Evolutionary conservation across 495 filamentous ascomycete species (phyloP).

Genomic region (Hypoxylon cercidicola): DNA sequence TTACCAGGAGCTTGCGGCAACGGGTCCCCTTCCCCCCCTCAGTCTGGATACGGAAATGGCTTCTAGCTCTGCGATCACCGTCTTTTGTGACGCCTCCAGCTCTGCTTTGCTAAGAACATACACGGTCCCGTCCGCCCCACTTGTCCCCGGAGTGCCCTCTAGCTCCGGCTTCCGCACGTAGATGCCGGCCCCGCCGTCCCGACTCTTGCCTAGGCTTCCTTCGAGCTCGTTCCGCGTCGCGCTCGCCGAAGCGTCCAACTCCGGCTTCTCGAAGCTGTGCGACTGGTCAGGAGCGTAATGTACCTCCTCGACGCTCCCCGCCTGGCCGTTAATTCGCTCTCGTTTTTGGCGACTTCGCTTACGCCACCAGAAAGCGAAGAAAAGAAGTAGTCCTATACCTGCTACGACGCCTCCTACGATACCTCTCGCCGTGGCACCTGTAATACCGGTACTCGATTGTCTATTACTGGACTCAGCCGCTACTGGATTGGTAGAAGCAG

Average conservation of each 20-base stretch:
- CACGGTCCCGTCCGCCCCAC: background rate
- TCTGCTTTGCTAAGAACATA: background rate
- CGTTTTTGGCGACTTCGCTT: background rate
- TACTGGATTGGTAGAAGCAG: background rate
- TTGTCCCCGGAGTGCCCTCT: background rate
- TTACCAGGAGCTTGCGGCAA: no score
- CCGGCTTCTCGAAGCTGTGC: background rate
- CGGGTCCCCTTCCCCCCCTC: background rate
- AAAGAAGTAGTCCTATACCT: background rate
- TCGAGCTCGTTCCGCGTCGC: slow-evolving; percentile 4
- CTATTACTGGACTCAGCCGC: background rate
- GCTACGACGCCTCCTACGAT: slow-evolving; percentile 1
- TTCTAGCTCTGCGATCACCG: background rate
- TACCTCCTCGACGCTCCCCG: background rate
- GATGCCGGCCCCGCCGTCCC: background rate
- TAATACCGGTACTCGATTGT: background rate
- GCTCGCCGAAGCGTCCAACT: background rate
- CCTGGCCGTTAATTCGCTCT: background rate
- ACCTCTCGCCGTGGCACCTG: background rate
- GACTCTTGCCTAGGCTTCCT: background rate
- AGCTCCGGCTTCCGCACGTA: slow-evolving; percentile 9
- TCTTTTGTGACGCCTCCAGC: background rate
- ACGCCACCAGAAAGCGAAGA: background rate
- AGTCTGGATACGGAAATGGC: background rate
- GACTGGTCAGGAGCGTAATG: background rate